Conservation (phyloP, 148 eudicot genomes). For the Salicornia ramosissima region DNA sequence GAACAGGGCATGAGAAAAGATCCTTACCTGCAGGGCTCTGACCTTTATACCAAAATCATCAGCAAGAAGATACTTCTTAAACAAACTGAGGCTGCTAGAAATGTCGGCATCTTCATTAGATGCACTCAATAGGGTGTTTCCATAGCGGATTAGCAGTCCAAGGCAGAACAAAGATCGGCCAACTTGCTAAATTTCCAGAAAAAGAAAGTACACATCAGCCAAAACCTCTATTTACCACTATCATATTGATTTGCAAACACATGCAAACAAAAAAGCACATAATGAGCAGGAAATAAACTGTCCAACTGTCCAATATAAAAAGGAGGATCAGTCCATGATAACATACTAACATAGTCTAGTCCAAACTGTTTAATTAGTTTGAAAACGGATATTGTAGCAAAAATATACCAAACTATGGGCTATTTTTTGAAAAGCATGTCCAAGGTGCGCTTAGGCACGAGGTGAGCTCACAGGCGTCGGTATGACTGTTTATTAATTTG, state of each 20-base stretch:
- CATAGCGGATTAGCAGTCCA: conserved; percentile 92
- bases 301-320: background rate
- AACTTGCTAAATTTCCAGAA: conserved; percentile 55
- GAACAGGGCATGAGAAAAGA: background rate
- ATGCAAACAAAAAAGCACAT: conserved; percentile 6
- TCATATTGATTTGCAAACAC: background rate
- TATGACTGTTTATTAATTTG: too few species aligned
- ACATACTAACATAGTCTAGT: too few species aligned
- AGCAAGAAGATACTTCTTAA: conserved; percentile 79
- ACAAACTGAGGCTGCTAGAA: conserved; percentile 53
- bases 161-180: conserved; percentile 93
- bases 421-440: too few species aligned
- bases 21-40: conserved; percentile 82
- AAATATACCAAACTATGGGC: too few species aligned
- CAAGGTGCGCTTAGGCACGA: too few species aligned
- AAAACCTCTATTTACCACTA: background rate
- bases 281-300: conserved; percentile 8
- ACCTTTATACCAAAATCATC: conserved; percentile 81
- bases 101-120: conserved; percentile 46
- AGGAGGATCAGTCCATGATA: background rate
- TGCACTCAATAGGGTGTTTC: conserved; percentile 48
- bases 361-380: too few species aligned
- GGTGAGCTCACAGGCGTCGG: too few species aligned
- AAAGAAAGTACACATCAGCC: conserved; percentile 8
- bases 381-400: too few species aligned